A percentile compares a stretch with the other conserved stretches of the same genome.
Evolutionary conservation across 129 eudicot species (phyloP).

Genomic region (Arctium minus): DNA sequence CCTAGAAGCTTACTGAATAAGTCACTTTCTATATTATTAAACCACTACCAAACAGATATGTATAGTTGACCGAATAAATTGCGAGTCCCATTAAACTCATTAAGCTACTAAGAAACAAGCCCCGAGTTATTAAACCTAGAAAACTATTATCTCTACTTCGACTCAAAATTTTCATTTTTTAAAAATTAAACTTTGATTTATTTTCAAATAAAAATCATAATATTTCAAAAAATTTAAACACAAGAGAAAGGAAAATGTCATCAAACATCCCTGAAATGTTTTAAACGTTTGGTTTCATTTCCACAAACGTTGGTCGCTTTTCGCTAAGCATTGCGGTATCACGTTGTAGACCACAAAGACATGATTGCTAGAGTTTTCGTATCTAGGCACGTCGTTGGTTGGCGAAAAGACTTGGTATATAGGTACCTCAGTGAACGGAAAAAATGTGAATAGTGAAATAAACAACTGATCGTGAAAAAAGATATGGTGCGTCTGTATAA

Average conservation of each 20-base stretch:
- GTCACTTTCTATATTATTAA: too few relatives aligned
- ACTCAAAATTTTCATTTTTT: neutral
- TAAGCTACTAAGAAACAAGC: too few relatives aligned
- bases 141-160: neutral
- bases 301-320: neutral
- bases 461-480: neutral
- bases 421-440: neutral
- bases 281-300: neutral
- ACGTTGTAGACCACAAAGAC: neutral
- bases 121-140: neutral
- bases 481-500: neutral
- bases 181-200: neutral
- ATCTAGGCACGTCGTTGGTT: neutral
- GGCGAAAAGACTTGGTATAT: neutral
- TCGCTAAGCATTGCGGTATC: neutral
- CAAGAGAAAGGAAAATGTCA: neutral
- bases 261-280: neutral
- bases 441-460: neutral
- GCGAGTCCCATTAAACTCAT: too few relatives aligned
- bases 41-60: too few relatives aligned
- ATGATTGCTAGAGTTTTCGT: neutral
- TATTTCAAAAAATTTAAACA: neutral
- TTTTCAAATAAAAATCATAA: neutral
- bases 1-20: too few relatives aligned
- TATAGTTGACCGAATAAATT: too few relatives aligned